Evolutionary conservation across 257 asterid species (phyloP).

Genomic region (Paulownia fortunei): DNA sequence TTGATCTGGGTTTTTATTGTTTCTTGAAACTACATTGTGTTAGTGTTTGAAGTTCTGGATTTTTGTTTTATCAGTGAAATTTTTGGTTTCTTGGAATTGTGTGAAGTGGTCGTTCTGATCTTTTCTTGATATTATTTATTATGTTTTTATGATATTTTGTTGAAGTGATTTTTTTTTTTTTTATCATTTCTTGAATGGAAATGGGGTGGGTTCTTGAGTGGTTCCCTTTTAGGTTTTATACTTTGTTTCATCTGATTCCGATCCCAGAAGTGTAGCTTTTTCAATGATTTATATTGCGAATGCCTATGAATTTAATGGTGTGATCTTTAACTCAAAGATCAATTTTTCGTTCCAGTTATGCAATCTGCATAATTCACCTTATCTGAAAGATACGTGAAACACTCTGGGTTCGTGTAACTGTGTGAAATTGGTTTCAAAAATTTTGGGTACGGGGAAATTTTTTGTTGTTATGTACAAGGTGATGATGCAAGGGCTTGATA

Average conservation of each 20-base stretch:
- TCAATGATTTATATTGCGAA: neutral
- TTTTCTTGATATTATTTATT: neutral
- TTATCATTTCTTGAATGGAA: neutral
- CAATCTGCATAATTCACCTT: neutral
- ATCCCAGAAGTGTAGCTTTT: neutral
- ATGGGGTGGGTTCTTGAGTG: neutral
- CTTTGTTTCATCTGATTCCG: neutral
- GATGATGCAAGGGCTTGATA: no score
- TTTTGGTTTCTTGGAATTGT: neutral
- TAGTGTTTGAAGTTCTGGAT: neutral
- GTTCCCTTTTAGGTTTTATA: constrained; percentile 1
- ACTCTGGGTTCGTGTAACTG: neutral
- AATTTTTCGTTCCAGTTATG: neutral
- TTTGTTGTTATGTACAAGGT: no score
- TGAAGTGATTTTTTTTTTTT: no score
- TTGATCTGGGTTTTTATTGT: no score
- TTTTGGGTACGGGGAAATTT: neutral
- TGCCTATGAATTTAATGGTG: neutral
- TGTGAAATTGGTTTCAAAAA: neutral
- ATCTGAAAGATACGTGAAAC: neutral
- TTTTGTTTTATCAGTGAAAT: neutral
- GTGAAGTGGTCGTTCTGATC: neutral
- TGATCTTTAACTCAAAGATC: neutral
- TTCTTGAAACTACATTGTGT: neutral
- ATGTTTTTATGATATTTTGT: neutral